phyloP scores from a whole-genome alignment of 108 stramenopile species.

The Parmales sp. region DNA sequence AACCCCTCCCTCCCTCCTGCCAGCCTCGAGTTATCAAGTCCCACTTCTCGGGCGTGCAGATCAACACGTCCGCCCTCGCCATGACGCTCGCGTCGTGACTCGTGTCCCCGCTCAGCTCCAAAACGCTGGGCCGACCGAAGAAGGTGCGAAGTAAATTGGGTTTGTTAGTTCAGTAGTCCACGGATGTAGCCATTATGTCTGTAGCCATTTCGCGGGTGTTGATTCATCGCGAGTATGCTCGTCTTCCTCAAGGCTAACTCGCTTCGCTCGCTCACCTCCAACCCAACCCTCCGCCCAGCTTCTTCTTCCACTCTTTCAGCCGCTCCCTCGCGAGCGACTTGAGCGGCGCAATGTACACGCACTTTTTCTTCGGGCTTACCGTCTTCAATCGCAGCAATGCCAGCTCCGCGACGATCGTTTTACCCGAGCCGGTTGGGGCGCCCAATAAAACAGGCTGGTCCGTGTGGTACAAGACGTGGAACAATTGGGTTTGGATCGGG shows the following conservation, averaged over 20 bases:
- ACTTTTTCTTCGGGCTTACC: constrained; percentile 55
- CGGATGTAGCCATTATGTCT: too few species aligned
- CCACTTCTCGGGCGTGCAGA: constrained; percentile 99
- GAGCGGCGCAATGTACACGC: constrained; percentile 96
- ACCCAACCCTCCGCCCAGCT: constrained; percentile 61
- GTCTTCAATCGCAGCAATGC: constrained; percentile 80
- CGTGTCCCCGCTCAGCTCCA: constrained; percentile 94
- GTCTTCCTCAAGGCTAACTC: too few species aligned
- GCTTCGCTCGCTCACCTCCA: too few species aligned
- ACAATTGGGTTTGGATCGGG: constrained; percentile 86
- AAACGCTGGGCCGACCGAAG: constrained; percentile 48
- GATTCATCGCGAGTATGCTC: too few species aligned
- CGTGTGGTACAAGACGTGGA: constrained; percentile 82
- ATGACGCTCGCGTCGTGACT: constrained; percentile 76
- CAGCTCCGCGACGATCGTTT: constrained; percentile 79
- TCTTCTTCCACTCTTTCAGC: constrained; percentile 82
- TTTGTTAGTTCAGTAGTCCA: too few species aligned
- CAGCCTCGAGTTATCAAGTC: constrained; percentile 91
- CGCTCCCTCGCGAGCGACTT: constrained; percentile 94
- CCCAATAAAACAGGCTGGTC: constrained; percentile 87
- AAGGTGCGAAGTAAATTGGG: too few species aligned
- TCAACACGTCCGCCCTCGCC: constrained; percentile 78
- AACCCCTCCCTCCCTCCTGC: constrained; percentile 59
- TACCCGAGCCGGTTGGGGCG: constrained; percentile 91
- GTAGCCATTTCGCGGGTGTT: too few species aligned